Evolutionary conservation across 768 basidiomycete genomes (phyloP), one percentile per base, ranked within the genome.

Genomic region (Leccinellum luteum): DNA sequence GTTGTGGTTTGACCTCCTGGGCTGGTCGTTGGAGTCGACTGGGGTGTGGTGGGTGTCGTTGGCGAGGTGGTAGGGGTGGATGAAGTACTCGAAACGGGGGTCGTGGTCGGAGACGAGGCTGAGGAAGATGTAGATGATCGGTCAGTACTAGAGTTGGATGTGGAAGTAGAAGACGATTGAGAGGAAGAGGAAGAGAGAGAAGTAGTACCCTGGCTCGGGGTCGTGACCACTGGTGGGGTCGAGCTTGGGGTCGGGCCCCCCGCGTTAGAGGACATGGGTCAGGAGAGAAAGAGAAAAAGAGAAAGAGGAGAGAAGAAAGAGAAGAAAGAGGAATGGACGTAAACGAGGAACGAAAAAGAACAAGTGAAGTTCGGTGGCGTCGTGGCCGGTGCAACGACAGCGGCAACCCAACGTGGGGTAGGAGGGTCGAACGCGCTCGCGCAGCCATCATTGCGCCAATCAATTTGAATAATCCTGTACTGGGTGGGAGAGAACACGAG

Each of bases 211-310:
- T 44, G 21, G 41, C 35, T 58, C 48, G 61, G 41, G 17, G 60
- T 43, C 41, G 41, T 44, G 10, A 48, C 3, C 3, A 52, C 3
- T 57, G 27, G 47, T 23, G 43, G 3, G 9, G 51, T 5, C 13
- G 57, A 13, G 52, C 30, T 48, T 23, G 43, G 3, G 9, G 51
- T 4, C 13, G 57, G 9, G 52, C 30, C 44, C 13, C 47, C 13
- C 30, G 28, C 5, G 28, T 3, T 49, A 13, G 62, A 19, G 52
- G 68, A 68, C 65, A 69, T 67, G 58, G 52, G 55, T 44, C n/a
- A n/a, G n/a, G n/a, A 7, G 21, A 13, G 19, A 43, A 34, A 41
- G 10, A 51, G 27, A n/a, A n/a, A n/a, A n/a, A 7, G 21, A 13
- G 19, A 43, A 34, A 41, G 10, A 51, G 27, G 7, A 31, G n/a